Evolutionary conservation across 176 grass and related monocot species (phyloP), one percentile per base, ranked within the genome.

Genomic region (Eremochloa ophiuroides): DNA sequence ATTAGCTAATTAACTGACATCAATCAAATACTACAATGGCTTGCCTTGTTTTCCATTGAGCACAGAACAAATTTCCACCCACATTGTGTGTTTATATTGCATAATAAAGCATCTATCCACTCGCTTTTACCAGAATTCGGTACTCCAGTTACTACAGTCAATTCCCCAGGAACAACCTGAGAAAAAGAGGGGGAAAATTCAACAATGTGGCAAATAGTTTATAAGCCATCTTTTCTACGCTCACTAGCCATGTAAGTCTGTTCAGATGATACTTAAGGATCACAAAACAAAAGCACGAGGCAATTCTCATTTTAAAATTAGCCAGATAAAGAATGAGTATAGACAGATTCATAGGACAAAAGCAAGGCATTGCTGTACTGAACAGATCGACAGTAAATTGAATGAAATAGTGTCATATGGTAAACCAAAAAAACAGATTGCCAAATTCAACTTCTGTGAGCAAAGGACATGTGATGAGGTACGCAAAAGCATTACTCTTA

Each of bases 111-210:
- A 88, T 99, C 97, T 65, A 99, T 99, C 93, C 97, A 99, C 82
- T 99, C 97, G 71, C 93, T 99, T 86, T 99, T 99, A 46, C 97
- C 97, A 71, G 93, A 96, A 92, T 96, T 99, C 7, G 97, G 97
- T 23, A 99, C 91, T 76, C 97, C 97, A 53, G 93, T 93, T 88
- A 99, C 87, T 79, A 99, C 55, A 75, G 93, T 96, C 56, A 99
- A 84, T 73, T 99, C 97, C 66, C 93, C 91, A 74, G 97, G 93
- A 64, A 88, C 78, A 65, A 99, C 91, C 97, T 99, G 79, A 73
- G 76, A 69, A 87, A 70, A 38, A 30, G 29, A 82, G 82, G n/a
- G 25, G 1, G 1, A 30, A 20, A 74, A 76, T 38, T 80, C 28
- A 75, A 71, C 27, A 43, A 63, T 23, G 41, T 71, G 68, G 83